Conservation (phyloP, 371 early-diverging fungal genomes). For the Haplosporangium sp. region DNA sequence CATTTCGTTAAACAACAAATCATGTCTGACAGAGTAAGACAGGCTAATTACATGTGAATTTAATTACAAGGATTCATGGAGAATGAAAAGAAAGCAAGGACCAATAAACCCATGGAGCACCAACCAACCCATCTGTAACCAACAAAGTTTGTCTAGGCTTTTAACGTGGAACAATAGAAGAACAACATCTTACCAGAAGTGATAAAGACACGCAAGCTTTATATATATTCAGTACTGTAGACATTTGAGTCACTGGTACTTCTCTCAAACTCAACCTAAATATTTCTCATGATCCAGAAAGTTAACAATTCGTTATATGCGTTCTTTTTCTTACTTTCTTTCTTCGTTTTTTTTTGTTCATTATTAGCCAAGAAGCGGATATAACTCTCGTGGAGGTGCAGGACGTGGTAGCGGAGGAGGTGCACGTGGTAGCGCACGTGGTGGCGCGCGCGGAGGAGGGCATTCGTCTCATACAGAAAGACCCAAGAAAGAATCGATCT, state of each 20-base stretch:
- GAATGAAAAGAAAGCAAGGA: not conserved
- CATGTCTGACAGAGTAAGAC: conserved; percentile 57
- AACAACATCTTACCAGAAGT: too few relatives aligned
- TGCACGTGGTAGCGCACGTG: conserved; percentile 64
- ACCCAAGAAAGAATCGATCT: conserved; percentile 88
- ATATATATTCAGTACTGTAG: too few relatives aligned
- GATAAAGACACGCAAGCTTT: too few relatives aligned
- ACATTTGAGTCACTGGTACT: too few relatives aligned
- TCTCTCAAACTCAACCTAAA: too few relatives aligned
- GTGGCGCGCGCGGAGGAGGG: conserved; percentile 69
- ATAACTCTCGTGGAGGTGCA: conserved; percentile 45
- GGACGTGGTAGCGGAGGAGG: conserved; percentile 38
- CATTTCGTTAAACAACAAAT: conserved; percentile 2
- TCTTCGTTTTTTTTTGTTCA: not conserved
- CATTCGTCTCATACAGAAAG: conserved; percentile 65
- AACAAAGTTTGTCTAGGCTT: too few relatives aligned
- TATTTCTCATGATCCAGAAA: too few relatives aligned
- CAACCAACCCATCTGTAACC: too few relatives aligned
- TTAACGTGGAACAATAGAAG: too few relatives aligned
- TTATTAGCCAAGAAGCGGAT: conserved; percentile 55
- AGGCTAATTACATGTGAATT: not conserved
- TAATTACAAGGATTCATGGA: not conserved
- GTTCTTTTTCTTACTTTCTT: too few relatives aligned
- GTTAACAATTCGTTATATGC: too few relatives aligned
- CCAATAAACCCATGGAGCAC: not conserved